Evolutionary conservation across 345 rosid genomes (phyloP).

Genomic region (Arabis alpina): DNA sequence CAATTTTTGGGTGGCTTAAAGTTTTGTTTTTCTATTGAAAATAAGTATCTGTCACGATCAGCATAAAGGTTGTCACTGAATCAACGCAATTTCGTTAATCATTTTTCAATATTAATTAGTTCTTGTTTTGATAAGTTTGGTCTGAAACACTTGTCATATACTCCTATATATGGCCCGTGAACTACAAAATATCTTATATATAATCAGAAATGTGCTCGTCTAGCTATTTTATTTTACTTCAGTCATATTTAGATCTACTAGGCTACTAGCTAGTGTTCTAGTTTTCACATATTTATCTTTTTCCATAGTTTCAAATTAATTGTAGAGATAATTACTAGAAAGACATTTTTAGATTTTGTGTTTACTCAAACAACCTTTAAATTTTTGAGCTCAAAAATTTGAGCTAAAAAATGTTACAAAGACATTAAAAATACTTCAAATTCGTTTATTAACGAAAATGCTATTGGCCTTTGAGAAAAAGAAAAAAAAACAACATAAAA

Average conservation of each 20-base stretch:
- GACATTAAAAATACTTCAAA: too few species aligned
- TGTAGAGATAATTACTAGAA: too few species aligned
- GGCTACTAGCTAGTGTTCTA: background rate
- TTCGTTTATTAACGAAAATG: too few species aligned
- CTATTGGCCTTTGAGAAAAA: too few species aligned
- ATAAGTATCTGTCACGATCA: background rate
- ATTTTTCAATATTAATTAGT: background rate
- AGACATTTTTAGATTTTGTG: too few species aligned
- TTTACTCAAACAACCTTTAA: too few species aligned
- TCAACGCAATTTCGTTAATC: background rate
- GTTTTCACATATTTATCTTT: background rate
- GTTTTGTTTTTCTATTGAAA: background rate
- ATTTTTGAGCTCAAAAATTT: too few species aligned
- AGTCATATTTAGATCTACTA: background rate
- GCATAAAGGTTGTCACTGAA: constrained; percentile 1
- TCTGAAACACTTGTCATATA: background rate
- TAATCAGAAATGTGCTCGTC: background rate
- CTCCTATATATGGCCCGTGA: background rate
- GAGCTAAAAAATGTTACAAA: too few species aligned
- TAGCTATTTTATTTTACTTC: constrained; percentile 6
- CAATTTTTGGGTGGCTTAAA: background rate
- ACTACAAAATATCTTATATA: background rate
- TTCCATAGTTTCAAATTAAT: background rate
- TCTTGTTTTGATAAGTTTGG: background rate
- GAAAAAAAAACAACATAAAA: too few species aligned